Conservation (phyloP, 805 yeast species). For the Metschnikowia kunwiensis region DNA sequence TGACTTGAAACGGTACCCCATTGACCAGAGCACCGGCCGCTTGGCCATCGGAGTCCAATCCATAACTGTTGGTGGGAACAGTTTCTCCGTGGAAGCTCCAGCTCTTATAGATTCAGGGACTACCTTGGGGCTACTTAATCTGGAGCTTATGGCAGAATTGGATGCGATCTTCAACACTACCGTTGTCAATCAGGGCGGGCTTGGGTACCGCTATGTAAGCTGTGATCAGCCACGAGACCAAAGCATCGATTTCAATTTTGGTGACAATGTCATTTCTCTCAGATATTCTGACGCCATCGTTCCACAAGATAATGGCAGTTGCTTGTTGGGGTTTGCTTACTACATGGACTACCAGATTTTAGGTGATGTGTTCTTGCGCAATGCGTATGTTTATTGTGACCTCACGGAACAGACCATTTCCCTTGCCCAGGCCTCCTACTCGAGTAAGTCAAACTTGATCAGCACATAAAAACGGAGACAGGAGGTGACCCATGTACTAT, state of each 20-base stretch:
- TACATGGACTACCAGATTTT: constrained; percentile 9
- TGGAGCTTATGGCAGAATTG: constrained; percentile 10
- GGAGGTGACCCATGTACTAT: too few relatives aligned
- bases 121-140: constrained; percentile 11
- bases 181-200: constrained; percentile 4
- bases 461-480: constrained; percentile 12
- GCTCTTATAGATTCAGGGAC: constrained; percentile 16
- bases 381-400: constrained; percentile 19
- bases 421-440: constrained; percentile 16
- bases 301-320: constrained; percentile 9
- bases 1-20: constrained; percentile 9
- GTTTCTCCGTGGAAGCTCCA: constrained; percentile 3
- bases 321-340: constrained; percentile 15
- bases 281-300: constrained; percentile 10
- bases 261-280: constrained; percentile 7
- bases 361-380: constrained; percentile 20
- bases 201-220: constrained; percentile 10
- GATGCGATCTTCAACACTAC: constrained; percentile 12
- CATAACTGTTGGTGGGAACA: constrained; percentile 9
- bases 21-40: constrained; percentile 7
- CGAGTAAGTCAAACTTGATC: constrained; percentile 9
- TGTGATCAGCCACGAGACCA: constrained; percentile 17
- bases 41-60: constrained; percentile 8
- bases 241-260: constrained; percentile 12
- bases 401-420: constrained; percentile 15